Evolutionary conservation across 352 stramenopile genomes (phyloP).

Genomic region (Globisporangium heterothallicum): DNA sequence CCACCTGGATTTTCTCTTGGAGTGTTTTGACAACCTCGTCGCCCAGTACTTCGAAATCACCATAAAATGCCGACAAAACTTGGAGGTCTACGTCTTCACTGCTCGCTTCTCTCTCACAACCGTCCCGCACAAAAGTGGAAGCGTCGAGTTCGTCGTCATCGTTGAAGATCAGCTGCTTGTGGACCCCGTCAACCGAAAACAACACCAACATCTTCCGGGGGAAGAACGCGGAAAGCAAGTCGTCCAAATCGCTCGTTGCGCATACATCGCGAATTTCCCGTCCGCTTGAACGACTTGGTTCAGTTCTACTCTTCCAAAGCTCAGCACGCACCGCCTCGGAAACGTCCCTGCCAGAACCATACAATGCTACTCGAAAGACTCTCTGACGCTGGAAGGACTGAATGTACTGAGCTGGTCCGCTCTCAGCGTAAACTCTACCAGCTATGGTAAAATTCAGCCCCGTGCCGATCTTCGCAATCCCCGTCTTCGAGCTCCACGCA

Average conservation of each 20-base stretch:
- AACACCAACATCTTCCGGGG: slow-evolving; percentile 21
- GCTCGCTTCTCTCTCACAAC: not conserved
- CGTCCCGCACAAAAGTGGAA: slow-evolving; percentile 2
- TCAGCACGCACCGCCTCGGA: slow-evolving; percentile 18
- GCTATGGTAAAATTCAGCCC: slow-evolving; percentile 66
- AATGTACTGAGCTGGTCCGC: slow-evolving; percentile 24
- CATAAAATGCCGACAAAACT: slow-evolving; percentile 40
- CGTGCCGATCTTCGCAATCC: slow-evolving; percentile 62
- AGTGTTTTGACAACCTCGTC: slow-evolving; percentile 23
- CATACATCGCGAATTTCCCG: slow-evolving; percentile 15
- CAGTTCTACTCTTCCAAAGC: slow-evolving; percentile 3
- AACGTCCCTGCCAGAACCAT: slow-evolving; percentile 38
- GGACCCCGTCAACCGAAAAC: slow-evolving; percentile 11
- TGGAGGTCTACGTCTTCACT: not conserved
- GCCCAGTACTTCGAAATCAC: slow-evolving; percentile 37
- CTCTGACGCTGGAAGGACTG: slow-evolving; percentile 17
- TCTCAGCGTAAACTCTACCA: slow-evolving; percentile 54
- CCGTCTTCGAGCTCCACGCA: slow-evolving; percentile 36
- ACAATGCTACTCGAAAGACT: slow-evolving; percentile 25
- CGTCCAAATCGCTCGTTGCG: slow-evolving; percentile 4
- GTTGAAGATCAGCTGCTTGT: slow-evolving; percentile 21
- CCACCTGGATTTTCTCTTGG: slow-evolving; percentile 8
- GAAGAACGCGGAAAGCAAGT: slow-evolving; percentile 14
- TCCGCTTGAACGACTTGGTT: not conserved
- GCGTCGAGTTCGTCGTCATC: slow-evolving; percentile 24